Evolutionary conservation across 345 rosid genomes (phyloP), one percentile per base, ranked within the genome.

Genomic region (Eucalyptus decipiens): DNA sequence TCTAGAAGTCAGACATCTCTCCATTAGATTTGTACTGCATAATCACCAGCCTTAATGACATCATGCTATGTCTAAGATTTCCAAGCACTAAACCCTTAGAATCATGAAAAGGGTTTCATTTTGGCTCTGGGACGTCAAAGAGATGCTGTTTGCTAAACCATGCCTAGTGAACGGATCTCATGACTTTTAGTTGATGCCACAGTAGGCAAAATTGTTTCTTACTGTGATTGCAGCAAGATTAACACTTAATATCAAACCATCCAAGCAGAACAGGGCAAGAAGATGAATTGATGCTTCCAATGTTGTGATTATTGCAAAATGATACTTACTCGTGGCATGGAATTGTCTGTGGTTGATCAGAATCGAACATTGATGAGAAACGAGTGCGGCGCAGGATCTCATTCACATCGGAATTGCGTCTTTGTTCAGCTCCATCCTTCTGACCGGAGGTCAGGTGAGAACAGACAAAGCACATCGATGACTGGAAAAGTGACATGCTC

Each of bases 381-480:
- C 88, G 93, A 15, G 99, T 98, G 16, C 99, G 97, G 21, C 94
- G 88, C 40, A 94, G 92, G 89, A 98, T 98, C 94, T 98, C 99
- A 50, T 90, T 86, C 58, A 97, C 99, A 92, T 98, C 97, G 54
- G 98, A 93, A 89, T 98, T 98, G 80, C 99, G 97, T 93, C 97
- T 94, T 80, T 96, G 96, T 72, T 94, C 97, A 42, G 98, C 99
- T 87, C 99, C 97, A 23, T 96, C 96, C 88, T 94, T 97, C 91
- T 98, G 99, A 47, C 99, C 99, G 10, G 99, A 98, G 34, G 99
- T 94, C 93, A 98, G 95, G 94, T 98, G 99, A 89, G 99, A 96
- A 89, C 99, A 98, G 30, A 98, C 99, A 58, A 98, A 98, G 95
- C 99, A 98, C 92, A 98, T 42, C 89, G 98, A 92, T 51, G 99